Evolutionary conservation across 257 asterid species (phyloP).

Genomic region (Fraxinus americana): DNA sequence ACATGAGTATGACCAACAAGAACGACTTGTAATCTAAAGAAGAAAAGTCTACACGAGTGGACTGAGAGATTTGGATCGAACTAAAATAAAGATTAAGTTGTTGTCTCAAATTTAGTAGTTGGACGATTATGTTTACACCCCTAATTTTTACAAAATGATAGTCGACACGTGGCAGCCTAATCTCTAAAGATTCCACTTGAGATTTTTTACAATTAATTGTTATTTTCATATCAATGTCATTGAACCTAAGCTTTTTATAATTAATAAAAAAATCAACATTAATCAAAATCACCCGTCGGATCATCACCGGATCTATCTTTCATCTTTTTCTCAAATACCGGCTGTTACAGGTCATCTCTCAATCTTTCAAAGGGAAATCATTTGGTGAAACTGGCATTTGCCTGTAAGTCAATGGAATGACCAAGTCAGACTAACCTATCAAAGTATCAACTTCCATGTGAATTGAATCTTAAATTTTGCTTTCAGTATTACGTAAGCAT

Average conservation of each 20-base stretch:
- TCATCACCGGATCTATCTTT: neutral
- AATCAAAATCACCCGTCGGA: neutral
- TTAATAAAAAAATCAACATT: neutral
- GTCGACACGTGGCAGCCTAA: neutral
- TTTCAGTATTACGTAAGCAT: slow-evolving; percentile 13
- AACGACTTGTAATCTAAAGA: too few species aligned
- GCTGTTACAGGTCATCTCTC: slow-evolving; percentile 4
- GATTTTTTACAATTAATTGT: too few species aligned
- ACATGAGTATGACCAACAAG: too few species aligned
- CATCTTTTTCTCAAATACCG: neutral
- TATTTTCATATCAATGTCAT: neutral
- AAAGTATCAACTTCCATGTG: neutral
- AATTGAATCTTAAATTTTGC: slow-evolving; percentile 25
- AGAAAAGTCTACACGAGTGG: too few species aligned
- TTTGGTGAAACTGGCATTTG: neutral
- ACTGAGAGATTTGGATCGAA: too few species aligned
- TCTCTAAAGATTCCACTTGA: neutral
- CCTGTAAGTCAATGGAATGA: neutral
- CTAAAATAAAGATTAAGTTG: too few species aligned
- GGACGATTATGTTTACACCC: too few species aligned
- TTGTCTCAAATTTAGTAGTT: too few species aligned
- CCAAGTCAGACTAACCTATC: neutral
- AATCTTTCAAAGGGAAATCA: neutral
- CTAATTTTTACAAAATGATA: too few species aligned
- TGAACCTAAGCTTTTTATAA: neutral